phyloP scores from a whole-genome alignment of 2,329 filamentous ascomycete species.

The Herpomyces periplanetae region DNA sequence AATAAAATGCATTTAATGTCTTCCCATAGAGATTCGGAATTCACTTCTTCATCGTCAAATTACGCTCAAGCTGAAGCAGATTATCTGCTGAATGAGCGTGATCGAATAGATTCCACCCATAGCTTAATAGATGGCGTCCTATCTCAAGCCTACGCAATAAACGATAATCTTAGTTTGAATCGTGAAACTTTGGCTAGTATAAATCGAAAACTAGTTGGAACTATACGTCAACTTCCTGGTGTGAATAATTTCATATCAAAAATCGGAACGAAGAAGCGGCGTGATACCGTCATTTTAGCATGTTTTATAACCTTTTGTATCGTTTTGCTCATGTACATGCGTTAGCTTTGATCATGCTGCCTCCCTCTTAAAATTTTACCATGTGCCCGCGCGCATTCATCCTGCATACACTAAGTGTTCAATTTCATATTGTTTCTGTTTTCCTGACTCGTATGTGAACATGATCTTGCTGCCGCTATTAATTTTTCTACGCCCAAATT shows the following conservation, averaged over 20 bases:
- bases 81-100: slow-evolving; percentile 77
- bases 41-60: slow-evolving; percentile 34
- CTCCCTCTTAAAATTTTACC: slow-evolving; percentile 2
- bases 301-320: slow-evolving; percentile 72
- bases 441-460: slow-evolving; percentile 4
- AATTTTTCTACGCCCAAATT: slow-evolving; percentile 21
- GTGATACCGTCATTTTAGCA: slow-evolving; percentile 75
- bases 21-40: slow-evolving; percentile 66
- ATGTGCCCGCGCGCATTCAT: slow-evolving; percentile 1
- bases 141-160: slow-evolving; percentile 80
- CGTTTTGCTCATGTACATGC: slow-evolving; percentile 28
- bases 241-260: slow-evolving; percentile 64
- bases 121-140: slow-evolving; percentile 60
- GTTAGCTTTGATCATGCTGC: slow-evolving; percentile 1
- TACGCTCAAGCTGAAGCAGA: slow-evolving; percentile 55
- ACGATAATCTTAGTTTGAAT: slow-evolving; percentile 58
- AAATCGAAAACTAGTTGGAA: slow-evolving; percentile 54
- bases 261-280: slow-evolving; percentile 74
- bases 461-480: slow-evolving; percentile 11
- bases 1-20: slow-evolving; percentile 61
- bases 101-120: slow-evolving; percentile 53
- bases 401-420: not conserved
- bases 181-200: slow-evolving; percentile 57
- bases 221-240: slow-evolving; percentile 62
- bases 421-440: slow-evolving; percentile 1